These are phyloP conservation scores for Ceratocystis harringtonii DNA, from an alignment of 2,329 filamentous ascomycete species.

Conservation along the genomic window DNA sequence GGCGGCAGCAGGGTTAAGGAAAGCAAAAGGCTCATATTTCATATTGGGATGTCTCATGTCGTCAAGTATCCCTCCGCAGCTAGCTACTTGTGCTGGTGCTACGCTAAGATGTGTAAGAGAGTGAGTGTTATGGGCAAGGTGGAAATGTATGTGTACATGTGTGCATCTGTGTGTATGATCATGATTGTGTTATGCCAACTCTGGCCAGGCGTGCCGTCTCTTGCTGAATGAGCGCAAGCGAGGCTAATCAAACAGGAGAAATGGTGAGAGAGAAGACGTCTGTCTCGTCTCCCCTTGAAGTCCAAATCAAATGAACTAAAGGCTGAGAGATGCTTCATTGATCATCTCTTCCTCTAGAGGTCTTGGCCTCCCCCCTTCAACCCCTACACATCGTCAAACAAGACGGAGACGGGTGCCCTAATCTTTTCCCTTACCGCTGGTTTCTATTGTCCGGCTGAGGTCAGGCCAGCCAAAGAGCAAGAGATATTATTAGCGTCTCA, in stretches of 20 bases:
- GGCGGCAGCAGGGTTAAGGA: no score
- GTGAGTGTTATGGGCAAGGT: no score
- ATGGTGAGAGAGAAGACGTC: background rate
- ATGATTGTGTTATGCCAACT: no score
- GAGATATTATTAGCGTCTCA: slow-evolving; percentile 5
- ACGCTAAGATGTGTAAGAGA: no score
- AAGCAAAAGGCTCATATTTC: no score
- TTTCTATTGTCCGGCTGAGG: background rate
- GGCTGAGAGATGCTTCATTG: no score
- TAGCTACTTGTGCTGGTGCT: no score
- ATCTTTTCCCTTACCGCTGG: background rate
- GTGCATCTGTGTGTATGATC: no score
- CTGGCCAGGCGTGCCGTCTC: background rate
- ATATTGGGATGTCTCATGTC: background rate
- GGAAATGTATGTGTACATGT: background rate
- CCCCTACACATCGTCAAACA: background rate
- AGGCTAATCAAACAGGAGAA: background rate
- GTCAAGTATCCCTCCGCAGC: background rate
- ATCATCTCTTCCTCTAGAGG: no score
- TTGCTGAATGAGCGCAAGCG: background rate
- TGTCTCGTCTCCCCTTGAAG: background rate
- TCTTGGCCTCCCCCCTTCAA: background rate
- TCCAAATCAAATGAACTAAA: no score
- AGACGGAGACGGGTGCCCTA: background rate
- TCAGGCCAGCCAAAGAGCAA: background rate